Base-by-base conservation (phyloP, 2,329 filamentous ascomycete genomes). In the Colletotrichum trifolii region DNA sequence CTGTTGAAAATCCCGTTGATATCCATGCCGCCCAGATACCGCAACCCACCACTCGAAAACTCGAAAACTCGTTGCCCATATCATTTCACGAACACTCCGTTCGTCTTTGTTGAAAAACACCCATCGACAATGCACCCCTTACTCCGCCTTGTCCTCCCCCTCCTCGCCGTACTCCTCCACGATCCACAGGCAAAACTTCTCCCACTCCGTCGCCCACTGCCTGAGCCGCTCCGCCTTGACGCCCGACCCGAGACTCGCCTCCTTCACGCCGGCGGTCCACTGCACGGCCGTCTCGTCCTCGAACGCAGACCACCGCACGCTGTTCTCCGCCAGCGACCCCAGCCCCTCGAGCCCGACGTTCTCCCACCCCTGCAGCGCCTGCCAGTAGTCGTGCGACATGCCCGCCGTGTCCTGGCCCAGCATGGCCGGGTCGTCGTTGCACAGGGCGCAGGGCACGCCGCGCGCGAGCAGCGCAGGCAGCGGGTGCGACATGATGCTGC, bases 341-440 rank as follows among this genome's bases (percentile, higher is more conserved):
- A 96, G 78, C 0, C 92, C 93, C 17, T 90, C 91, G 6, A 96
- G 81, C 2, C 92, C 93, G 8, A 96, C 84, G 72, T 93, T 94
- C 68, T 95, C 89, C 85, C 92, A 93, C 0, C 91, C 92, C 76
- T 96, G 92, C 43, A 96, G 79, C 2, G 90, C 89, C 77, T 94
- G 91, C 92, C 92, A 96, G 78, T 94, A 95, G 76, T 96, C 92
- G 75, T 94, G 91, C 4, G 89, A 93, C 82, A 93, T 86, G n/a
- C 91, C 91, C 43, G 87, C 90, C 13, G 83, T 85, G 54, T 90
- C 91, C 71, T 94, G 91, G 9, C 92, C 92, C 1, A 95, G 82
- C 66, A 96, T 90, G 0, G 89, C 91, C 1, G 92, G 92, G 72
- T 95, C 91, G 73, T 96, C 93, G 73, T 95, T 95, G 77, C 88